A percentile compares a stretch with the other conserved stretches of the same genome.
Conservation (phyloP, 108 stramenopile genomes). For the Craspedostauros australis region DNA sequence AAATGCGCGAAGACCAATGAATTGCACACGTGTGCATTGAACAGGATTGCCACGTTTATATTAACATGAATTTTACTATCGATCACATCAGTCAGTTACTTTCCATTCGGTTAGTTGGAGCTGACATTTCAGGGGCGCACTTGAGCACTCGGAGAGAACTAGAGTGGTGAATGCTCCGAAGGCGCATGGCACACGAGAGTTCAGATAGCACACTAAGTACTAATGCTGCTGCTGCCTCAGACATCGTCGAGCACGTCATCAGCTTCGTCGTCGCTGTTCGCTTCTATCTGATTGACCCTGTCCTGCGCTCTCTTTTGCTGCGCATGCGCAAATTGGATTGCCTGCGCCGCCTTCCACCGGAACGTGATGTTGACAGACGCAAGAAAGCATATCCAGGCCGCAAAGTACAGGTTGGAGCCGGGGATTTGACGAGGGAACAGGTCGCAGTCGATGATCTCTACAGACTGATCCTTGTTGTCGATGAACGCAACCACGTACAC, state of each 20-base stretch:
- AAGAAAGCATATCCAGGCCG: constrained; percentile 45
- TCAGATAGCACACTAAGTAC: not conserved
- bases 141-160: too few species aligned
- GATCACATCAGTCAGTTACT: too few species aligned
- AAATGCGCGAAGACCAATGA: too few species aligned
- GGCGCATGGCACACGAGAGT: not conserved
- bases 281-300: constrained; percentile 3
- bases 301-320: constrained; percentile 13
- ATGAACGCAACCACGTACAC: too few species aligned
- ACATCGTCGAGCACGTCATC: constrained; percentile 18
- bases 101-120: too few species aligned
- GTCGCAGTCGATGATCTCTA: too few species aligned
- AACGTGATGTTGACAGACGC: constrained; percentile 43
- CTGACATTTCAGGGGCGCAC: too few species aligned
- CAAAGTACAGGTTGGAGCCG: constrained; percentile 58
- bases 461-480: too few species aligned
- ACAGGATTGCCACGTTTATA: too few species aligned
- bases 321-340: constrained; percentile 66
- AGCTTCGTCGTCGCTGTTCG: not conserved
- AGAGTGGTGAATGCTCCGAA: too few species aligned
- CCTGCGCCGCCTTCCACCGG: constrained; percentile 67
- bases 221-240: not conserved
- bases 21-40: too few species aligned
- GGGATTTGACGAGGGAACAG: constrained; percentile 31
- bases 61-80: too few species aligned